Percentiles rank a stretch among this genome's conserved stretches.
phyloP scores from a whole-genome alignment of 2,329 filamentous ascomycete species.

The Aureobasidium vineae region DNA sequence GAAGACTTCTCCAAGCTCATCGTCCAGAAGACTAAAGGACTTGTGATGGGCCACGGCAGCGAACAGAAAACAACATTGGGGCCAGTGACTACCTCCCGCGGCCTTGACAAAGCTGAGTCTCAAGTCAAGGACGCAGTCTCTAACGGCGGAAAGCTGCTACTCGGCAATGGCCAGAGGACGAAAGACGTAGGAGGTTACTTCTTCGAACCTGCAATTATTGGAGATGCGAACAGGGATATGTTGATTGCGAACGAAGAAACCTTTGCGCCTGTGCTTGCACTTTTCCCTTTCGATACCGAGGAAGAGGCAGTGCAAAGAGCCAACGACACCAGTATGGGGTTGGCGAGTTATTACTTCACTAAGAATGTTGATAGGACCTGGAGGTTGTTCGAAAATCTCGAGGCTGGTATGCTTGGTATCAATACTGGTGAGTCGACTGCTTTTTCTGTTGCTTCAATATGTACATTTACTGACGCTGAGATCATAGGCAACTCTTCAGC shows the following conservation, averaged over 20 bases:
- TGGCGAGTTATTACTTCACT: constrained; percentile 67
- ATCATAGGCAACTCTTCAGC: constrained; percentile 59
- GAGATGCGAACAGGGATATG: constrained; percentile 60
- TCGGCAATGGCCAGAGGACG: constrained; percentile 54
- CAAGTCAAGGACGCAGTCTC: constrained; percentile 65
- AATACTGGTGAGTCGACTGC: constrained; percentile 50
- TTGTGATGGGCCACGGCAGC: constrained; percentile 63
- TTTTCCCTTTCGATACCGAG: constrained; percentile 65
- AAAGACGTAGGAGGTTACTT: constrained; percentile 58
- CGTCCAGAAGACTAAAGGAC: constrained; percentile 51
- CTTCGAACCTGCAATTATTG: constrained; percentile 66
- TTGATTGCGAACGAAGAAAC: constrained; percentile 58
- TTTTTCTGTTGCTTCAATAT: constrained; percentile 28
- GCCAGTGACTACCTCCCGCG: constrained; percentile 57
- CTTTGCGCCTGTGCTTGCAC: constrained; percentile 62
- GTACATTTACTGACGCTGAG: not conserved
- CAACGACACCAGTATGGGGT: constrained; percentile 62
- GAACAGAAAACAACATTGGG: constrained; percentile 59
- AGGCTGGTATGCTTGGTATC: constrained; percentile 68
- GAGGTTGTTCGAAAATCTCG: constrained; percentile 64
- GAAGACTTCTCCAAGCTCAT: constrained; percentile 59
- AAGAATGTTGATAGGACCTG: constrained; percentile 65
- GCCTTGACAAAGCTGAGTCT: constrained; percentile 55
- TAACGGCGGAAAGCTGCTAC: constrained; percentile 61
- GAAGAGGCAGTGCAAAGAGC: constrained; percentile 60